Evolutionary conservation across 73 alveolate species (phyloP).

Genomic region (Breviolum minutum): DNA sequence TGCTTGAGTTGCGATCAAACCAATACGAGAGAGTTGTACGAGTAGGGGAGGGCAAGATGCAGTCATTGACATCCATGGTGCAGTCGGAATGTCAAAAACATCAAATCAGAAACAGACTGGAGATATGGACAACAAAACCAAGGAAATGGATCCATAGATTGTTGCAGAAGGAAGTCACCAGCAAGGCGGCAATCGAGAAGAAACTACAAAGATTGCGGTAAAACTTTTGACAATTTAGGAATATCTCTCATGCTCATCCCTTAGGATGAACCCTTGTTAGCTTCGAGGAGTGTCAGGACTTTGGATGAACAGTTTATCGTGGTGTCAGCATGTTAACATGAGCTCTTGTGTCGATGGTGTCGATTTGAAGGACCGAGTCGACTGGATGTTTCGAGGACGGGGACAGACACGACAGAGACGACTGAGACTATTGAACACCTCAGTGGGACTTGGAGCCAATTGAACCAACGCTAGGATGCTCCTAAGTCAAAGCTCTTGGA

Average conservation of each 20-base stretch:
- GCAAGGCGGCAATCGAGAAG: not conserved
- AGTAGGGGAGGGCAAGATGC: no score
- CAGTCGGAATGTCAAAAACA: no score
- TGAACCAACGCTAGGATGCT: not conserved
- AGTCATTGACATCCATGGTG: no score
- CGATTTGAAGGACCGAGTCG: not conserved
- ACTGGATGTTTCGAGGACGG: not conserved
- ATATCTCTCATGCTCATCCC: not conserved
- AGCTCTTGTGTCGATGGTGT: not conserved
- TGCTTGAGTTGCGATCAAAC: no score
- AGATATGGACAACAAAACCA: not conserved
- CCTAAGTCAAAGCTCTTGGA: constrained; percentile 10
- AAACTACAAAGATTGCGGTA: not conserved
- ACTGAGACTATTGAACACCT: not conserved
- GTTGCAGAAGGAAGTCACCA: not conserved
- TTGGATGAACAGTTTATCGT: not conserved
- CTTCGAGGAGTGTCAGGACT: not conserved
- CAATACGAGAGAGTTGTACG: no score
- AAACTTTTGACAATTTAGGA: not conserved
- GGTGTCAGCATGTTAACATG: not conserved
- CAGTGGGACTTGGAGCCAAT: not conserved
- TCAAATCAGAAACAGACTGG: not conserved
- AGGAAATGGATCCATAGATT: not conserved
- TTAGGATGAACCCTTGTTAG: not conserved
- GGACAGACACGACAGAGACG: not conserved